phyloP scores from a whole-genome alignment of 2,329 filamentous ascomycete species.

The Colletotrichum sp. region DNA sequence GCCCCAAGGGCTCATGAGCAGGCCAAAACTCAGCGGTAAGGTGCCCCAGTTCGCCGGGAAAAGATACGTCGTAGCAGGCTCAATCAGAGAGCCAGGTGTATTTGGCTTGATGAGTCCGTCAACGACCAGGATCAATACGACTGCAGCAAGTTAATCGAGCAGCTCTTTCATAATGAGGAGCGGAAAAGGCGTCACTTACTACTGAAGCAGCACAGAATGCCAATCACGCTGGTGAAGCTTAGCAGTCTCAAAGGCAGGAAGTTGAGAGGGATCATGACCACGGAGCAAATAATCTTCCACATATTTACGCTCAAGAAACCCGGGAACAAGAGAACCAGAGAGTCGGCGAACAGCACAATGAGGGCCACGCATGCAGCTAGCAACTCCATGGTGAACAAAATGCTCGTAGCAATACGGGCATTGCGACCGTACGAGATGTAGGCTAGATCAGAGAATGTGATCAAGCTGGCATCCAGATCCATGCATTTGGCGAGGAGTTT shows the following conservation, averaged over 20 bases:
- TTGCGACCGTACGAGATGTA: slow-evolving; percentile 87
- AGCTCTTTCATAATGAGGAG: not conserved
- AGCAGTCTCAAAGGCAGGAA: slow-evolving; percentile 84
- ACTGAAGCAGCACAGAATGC: slow-evolving; percentile 87
- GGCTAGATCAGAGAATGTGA: slow-evolving; percentile 93
- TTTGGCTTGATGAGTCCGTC: slow-evolving; percentile 87
- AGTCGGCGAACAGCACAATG: slow-evolving; percentile 92
- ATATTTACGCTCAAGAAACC: slow-evolving; percentile 66
- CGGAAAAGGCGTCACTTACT: slow-evolving; percentile 63
- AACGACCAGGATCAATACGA: slow-evolving; percentile 81
- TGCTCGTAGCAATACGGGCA: slow-evolving; percentile 81
- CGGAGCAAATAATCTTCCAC: slow-evolving; percentile 87
- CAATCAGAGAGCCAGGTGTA: slow-evolving; percentile 79
- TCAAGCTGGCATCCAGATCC: slow-evolving; percentile 81
- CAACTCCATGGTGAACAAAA: slow-evolving; percentile 88
- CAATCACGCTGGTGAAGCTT: slow-evolving; percentile 86
- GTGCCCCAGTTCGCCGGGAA: slow-evolving; percentile 88
- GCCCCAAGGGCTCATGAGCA: slow-evolving; percentile 80
- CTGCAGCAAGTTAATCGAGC: slow-evolving; percentile 44
- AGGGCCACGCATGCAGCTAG: slow-evolving; percentile 88
- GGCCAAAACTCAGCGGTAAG: slow-evolving; percentile 84
- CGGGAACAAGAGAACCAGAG: slow-evolving; percentile 79
- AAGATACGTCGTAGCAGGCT: slow-evolving; percentile 80
- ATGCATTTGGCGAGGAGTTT: slow-evolving; percentile 86
- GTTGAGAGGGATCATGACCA: slow-evolving; percentile 80